Evolutionary conservation across 2,329 filamentous ascomycete species (phyloP), one percentile per base, ranked within the genome.

Genomic region (Microthyrium microscopicum): DNA sequence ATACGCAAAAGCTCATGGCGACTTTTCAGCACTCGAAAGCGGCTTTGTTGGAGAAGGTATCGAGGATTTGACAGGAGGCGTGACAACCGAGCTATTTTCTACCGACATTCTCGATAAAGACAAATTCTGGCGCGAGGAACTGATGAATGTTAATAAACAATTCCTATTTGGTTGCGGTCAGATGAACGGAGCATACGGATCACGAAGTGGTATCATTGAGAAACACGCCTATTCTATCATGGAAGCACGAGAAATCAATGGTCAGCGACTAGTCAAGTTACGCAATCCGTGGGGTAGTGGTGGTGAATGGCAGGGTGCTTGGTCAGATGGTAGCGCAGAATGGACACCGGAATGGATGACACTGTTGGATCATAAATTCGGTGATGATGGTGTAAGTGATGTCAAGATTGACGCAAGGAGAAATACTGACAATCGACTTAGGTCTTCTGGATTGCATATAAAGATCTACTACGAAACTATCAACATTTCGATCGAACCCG

Each of bases 281-380:
- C 64, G 75, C 41, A 89, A 89, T 44, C 82, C 82, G 0, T 89
- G 80, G 81, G 82, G 81, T 1, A 72, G 73, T 41, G 71, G 69
- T 20, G n/a, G n/a, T n/a, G 81, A 84, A 53, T 89, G 81, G 80
- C 77, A 70, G 20, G 82, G 82, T 2, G 63, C 78, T 2, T 89
- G 81, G 80, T 75, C 70, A 24, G 82, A 89, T 46, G 82, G 82
- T 0, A 82, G 77, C 5, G 78, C 81, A 45, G 75, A 87, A 52
- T 91, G 82, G 82, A 87, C 78, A 1, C 63, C 78, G 0, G 74
- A 84, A 42, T 82, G 77, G 69, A 73, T 87, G 54, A 56, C 72
- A 39, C 73, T 76, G 44, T 63, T 89, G 1, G 63, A 67, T 29
- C 78, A 85, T 48, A 71, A 68, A 26, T 85, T 85, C 43, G 78